Conservation (phyloP, 257 asterid genomes). For the Osmanthus fragrans region DNA sequence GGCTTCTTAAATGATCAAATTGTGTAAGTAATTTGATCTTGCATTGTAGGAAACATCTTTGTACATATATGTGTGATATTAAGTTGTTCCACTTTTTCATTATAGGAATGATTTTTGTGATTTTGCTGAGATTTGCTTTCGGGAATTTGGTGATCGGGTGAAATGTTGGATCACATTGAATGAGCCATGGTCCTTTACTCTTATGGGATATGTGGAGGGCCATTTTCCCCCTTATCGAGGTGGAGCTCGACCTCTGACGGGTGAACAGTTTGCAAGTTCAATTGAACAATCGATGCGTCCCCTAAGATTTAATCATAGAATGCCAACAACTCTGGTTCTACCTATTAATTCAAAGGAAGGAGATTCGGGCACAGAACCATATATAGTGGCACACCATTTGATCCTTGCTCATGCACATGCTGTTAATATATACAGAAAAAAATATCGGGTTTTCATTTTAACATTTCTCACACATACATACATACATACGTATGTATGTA, state of each 20-base stretch:
- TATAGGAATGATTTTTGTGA: slow-evolving; percentile 23
- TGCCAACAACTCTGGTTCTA: neutral
- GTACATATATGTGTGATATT: no score
- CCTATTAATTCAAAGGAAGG: neutral
- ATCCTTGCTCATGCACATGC: slow-evolving; percentile 51
- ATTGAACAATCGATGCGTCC: neutral
- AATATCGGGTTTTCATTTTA: slow-evolving; percentile 33
- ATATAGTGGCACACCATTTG: slow-evolving; percentile 48
- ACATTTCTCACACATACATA: no score
- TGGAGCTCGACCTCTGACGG: neutral
- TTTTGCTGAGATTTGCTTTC: slow-evolving; percentile 24
- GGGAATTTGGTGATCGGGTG: slow-evolving; percentile 32
- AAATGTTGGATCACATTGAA: slow-evolving; percentile 28
- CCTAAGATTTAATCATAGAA: neutral
- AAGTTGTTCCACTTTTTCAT: neutral
- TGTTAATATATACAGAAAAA: slow-evolving; percentile 37
- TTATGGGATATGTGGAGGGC: slow-evolving; percentile 6
- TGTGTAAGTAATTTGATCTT: neutral
- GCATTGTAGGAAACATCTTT: neutral
- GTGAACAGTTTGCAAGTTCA: neutral
- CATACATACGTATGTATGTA: no score
- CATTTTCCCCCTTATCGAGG: slow-evolving; percentile 23
- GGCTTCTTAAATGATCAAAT: slow-evolving; percentile 18
- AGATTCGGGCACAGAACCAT: slow-evolving; percentile 46
- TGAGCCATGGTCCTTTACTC: slow-evolving; percentile 25